Evolutionary conservation across 2,329 filamentous ascomycete species (phyloP), one percentile per base, ranked within the genome.

Genomic region (Lojkania enalia): DNA sequence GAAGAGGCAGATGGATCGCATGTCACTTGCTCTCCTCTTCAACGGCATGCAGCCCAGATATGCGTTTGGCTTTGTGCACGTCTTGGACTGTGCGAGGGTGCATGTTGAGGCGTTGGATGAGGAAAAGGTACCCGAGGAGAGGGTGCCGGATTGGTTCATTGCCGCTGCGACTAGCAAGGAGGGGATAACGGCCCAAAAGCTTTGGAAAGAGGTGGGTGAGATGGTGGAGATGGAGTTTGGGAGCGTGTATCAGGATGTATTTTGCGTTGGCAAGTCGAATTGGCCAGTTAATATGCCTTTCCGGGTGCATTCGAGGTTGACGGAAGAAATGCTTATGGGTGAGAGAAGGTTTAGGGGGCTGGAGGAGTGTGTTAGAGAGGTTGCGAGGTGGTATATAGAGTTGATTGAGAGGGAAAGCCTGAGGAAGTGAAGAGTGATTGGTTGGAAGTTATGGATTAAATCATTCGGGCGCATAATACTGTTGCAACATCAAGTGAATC

Each of bases 61-160:
- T 46, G 55, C 57, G 4, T 69, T 69, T 39, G 64, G 64, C 2
- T 69, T 69, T n/a, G 62, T 67, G 19, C 55, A 64, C 29, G 55
- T 67, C 1, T 35, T 56, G 4, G 64, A 69, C 32, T 66, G 63
- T 40, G 64, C 65, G 9, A 51, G 42, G 6, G 51, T 69, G 4
- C 64, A 67, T 47, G 49, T 69, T 5, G 60, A 63, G 41, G 60
- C 62, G 1, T 40, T 69, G 9, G 42, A 66, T 15, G 56, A 55
- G 16, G 19, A 19, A 4, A 58, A 52, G 9, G 49, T 57, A 0
- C 38, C 38, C 25, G 46, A 44, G n/a, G 36, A 45, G 12, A 39
- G 57, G 11, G 16, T 66, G 5, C 63, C 60, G 5, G 52, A 55
- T 23, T 63, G 61, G 52, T 65, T 60, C 14, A 38, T 69, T 25